Evolutionary conservation across 2,329 filamentous ascomycete species (phyloP), one percentile per base, ranked within the genome.

Genomic region (Curvularia sp.): DNA sequence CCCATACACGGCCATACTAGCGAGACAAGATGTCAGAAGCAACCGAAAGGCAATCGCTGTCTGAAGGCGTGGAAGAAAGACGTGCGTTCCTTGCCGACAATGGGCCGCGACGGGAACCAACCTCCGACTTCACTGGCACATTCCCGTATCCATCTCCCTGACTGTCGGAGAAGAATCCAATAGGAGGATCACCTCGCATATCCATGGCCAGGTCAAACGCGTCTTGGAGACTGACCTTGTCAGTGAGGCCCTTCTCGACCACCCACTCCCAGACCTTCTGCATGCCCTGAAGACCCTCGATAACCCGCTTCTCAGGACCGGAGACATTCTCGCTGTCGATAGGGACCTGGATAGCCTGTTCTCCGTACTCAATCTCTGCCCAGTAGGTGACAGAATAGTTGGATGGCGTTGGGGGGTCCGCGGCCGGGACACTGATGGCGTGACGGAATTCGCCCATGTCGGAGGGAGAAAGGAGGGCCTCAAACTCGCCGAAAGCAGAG

Each of bases 251-350:
- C 51, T 66, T 70, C 20, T 71, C 61, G 20, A 66, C 55, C 0
- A 66, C 49, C 69, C 69, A 73, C 43, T 67, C 67, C 70, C 68
- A 73, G 1, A 69, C 58, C 46, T 64, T 69, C 53, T 65, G 63
- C 61, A 70, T 58, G 8, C 46, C 55, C 3, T 8, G 35, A 13
- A 41, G 55, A 4, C 41, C 38, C 28, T 60, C 55, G 35, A 65
- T 33, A 28, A 69, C 54, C 5, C 8, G 43, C 53, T 72, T 72
- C 54, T 68, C 63, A 0, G 50, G n/a, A 22, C 68, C 67, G 6
- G 52, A 60, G 39, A 73, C 58, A 43, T 68, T 48, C 26, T 42
- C 48, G 24, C 52, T 47, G 10, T 68, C 54, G 48, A 73, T 60
- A 4, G 68, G 65, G 8, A 71, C 57, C 15, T 64, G 50, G 5